These are phyloP conservation scores for Mrakia gelida DNA, from an alignment of 768 basidiomycete genomes.

Conservation along the genomic window DNA sequence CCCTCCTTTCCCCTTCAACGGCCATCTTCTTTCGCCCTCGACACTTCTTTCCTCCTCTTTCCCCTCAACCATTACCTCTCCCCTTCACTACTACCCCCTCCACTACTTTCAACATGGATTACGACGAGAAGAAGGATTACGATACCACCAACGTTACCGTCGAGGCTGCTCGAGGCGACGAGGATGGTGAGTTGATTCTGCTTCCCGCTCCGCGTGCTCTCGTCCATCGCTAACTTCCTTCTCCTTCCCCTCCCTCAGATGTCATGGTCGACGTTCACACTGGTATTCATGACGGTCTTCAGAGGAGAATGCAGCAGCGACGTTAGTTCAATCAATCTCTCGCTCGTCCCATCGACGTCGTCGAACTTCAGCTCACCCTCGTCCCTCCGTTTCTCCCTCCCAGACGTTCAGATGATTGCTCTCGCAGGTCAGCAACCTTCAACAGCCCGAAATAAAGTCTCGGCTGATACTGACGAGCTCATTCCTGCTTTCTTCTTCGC, in stretches of 20 bases:
- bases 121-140: constrained; percentile 3
- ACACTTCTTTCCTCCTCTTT: not conserved
- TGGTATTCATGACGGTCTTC: constrained; percentile 54
- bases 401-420: constrained; percentile 65
- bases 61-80: not conserved
- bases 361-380: too few relatives aligned
- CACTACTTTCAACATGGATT: not conserved
- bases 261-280: constrained; percentile 22
- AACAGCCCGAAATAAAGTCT: constrained; percentile 37
- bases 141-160: not conserved
- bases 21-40: not conserved
- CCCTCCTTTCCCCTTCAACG: not conserved
- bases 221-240: not conserved
- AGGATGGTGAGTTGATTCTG: not conserved
- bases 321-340: too few relatives aligned
- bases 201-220: not conserved
- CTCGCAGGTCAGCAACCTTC: not conserved
- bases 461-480: constrained; percentile 19
- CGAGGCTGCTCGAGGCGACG: not conserved
- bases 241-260: not conserved
- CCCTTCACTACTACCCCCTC: not conserved
- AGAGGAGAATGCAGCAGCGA: constrained; percentile 67
- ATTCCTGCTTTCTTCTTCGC: constrained; percentile 40
- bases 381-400: too few relatives aligned
- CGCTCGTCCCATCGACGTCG: too few relatives aligned